These are phyloP conservation scores for Diospyros lotus DNA, from an alignment of 148 eudicot genomes.

Conservation along the genomic window DNA sequence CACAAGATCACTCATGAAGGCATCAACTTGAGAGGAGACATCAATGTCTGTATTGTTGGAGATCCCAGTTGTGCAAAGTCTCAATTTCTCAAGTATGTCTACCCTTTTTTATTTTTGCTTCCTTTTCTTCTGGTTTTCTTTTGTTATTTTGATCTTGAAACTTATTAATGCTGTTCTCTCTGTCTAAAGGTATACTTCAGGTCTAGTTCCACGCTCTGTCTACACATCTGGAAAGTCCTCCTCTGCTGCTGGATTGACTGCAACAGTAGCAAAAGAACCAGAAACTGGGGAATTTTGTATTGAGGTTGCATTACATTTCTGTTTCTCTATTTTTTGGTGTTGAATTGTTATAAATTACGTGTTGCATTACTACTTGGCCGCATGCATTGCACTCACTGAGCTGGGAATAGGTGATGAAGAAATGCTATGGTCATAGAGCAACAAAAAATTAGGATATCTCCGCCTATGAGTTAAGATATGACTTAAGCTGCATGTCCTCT, in stretches of 20 bases:
- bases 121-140: background rate
- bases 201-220: conserved; percentile 91
- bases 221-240: conserved; percentile 99
- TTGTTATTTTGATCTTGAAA: background rate
- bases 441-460: background rate
- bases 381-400: background rate
- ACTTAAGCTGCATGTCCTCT: too few species aligned
- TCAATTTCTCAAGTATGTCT: conserved; percentile 87
- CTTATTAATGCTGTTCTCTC: background rate
- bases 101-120: background rate
- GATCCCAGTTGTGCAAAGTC: conserved; percentile 99
- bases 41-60: conserved; percentile 97
- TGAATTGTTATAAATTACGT: background rate
- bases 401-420: background rate
- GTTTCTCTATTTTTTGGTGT: background rate
- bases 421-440: background rate
- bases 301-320: conserved; percentile 52
- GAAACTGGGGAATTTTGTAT: conserved; percentile 99
- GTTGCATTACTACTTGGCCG: background rate
- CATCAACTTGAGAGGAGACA: conserved; percentile 94
- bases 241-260: conserved; percentile 99
- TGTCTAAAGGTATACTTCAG: conserved; percentile 62
- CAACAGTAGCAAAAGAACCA: conserved; percentile 99
- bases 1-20: conserved; percentile 95
- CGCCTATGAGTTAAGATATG: too few species aligned